These are phyloP conservation scores for Closterium sp. DNA, from an alignment of 139 green algal genomes.

Conservation along the genomic window DNA sequence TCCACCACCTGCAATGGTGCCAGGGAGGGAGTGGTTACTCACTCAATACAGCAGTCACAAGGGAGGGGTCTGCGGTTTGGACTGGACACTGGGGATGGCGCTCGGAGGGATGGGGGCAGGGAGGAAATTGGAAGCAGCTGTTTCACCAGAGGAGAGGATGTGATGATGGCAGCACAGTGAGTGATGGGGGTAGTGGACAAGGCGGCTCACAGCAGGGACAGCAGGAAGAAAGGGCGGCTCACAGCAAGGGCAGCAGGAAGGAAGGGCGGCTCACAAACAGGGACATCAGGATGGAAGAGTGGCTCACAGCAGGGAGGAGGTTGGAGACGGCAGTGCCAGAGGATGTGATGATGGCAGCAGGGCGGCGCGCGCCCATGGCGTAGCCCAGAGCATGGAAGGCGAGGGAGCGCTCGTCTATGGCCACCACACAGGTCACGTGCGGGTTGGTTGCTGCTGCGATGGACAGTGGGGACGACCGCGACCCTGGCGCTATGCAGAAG, in stretches of 20 bases:
- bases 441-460: constrained; percentile 80
- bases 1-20: constrained; percentile 73
- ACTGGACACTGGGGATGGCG: too few species aligned
- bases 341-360: constrained; percentile 72
- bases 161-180: too few species aligned
- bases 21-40: neutral
- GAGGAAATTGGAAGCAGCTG: too few species aligned
- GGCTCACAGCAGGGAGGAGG: constrained; percentile 77
- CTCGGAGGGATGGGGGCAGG: too few species aligned
- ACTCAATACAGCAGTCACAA: too few species aligned
- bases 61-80: neutral
- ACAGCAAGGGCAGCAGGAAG: too few species aligned
- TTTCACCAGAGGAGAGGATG: too few species aligned
- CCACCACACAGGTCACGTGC: constrained; percentile 68
- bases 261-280: too few species aligned
- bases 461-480: constrained; percentile 85
- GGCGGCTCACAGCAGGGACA: too few species aligned
- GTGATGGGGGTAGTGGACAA: too few species aligned
- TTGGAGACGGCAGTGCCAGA: constrained; percentile 96
- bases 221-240: neutral
- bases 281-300: too few species aligned
- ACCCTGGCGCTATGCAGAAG: constrained; percentile 93
- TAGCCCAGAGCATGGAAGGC: constrained; percentile 79
- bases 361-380: constrained; percentile 11
- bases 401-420: constrained; percentile 96